Base-by-base conservation (phyloP, 2,329 filamentous ascomycete species). In the Apiospora rasikravindrae region DNA sequence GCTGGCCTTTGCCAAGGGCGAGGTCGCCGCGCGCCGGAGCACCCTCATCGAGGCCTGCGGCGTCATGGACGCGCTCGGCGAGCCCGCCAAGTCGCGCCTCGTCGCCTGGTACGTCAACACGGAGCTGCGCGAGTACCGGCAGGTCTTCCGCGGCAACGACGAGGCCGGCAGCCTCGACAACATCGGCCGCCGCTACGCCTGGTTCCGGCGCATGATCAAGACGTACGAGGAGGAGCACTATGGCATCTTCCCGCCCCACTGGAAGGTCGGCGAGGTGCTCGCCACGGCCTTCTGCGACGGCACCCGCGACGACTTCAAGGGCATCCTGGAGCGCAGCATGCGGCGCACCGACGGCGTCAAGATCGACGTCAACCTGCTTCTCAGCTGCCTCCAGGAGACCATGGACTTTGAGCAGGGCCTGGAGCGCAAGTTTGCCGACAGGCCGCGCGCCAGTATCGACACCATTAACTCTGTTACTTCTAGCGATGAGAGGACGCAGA, bases 51-150 rank as follows among this genome's bases (percentile, higher is more conserved):
- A 99, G 83, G 95, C 94, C 0, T 98, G 96, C 81, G 86, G 94
- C 74, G 96, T 99, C 49, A 96, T 98, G 89, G 96, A 99, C 84
- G 94, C 96, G 16, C 86, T 99, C 26, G 96, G 96, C 0, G 96
- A 98, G 53, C 90, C 92, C 78, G 96, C 96, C 33, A 90, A 93
- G 77, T 88, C 91, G 10, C 88, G 96, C 67, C 85, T 99, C 51
- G 89, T 98, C 79, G 96, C 93, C 14, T 99, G 96, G 96, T 99
- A 99, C 81, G 95, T 97, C 84, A 99, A 99, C 80, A 98, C 96
- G 2, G 94, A 98, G 84, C 86, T 99, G 76, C 90, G 96, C 69
- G 96, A 99, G 84, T 99, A 99, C 80, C 90, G 96, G 70, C 94
- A 97, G 79, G 94, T 99, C 0, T 99, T 99, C 82, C 90, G 95